Percentiles rank a stretch among this genome's conserved stretches.
Conservation (phyloP, 225 moss, liverwort and hornwort genomes). For the Physcomitrium patens region DNA sequence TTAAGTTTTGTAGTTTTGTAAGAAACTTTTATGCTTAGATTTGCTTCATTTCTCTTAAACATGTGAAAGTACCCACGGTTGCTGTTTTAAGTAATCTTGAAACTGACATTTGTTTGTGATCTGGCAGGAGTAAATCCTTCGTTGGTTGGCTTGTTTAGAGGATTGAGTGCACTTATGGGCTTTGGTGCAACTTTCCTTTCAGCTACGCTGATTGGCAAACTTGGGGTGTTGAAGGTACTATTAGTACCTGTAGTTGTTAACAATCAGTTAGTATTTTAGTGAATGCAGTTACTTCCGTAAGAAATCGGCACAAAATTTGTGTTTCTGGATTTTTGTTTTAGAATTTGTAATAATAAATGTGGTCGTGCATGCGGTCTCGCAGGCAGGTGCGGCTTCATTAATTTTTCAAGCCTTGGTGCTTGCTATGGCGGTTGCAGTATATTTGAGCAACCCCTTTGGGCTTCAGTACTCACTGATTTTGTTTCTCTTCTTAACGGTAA, state of each 20-base stretch:
- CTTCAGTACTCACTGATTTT: slow-evolving; percentile 39
- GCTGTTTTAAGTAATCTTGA: background rate
- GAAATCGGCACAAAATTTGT: background rate
- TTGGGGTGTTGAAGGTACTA: slow-evolving; percentile 53
- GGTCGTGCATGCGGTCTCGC: background rate
- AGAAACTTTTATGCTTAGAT: background rate
- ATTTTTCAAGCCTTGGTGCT: slow-evolving; percentile 52
- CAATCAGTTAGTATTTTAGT: background rate
- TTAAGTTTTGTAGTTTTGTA: background rate
- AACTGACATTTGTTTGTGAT: background rate
- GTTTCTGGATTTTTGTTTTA: background rate
- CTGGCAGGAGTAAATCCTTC: slow-evolving; percentile 51
- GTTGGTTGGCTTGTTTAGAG: slow-evolving; percentile 51
- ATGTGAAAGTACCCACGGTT: background rate
- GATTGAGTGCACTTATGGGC: slow-evolving; percentile 54
- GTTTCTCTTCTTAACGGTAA: slow-evolving; percentile 53
- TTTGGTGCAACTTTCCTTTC: slow-evolving; percentile 53
- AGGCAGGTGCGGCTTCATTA: slow-evolving; percentile 57
- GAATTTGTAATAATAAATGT: background rate
- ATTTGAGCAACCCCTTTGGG: slow-evolving; percentile 39
- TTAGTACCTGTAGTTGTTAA: background rate
- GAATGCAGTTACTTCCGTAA: background rate
- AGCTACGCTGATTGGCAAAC: slow-evolving; percentile 44
- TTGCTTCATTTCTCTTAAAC: background rate
- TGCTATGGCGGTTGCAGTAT: slow-evolving; percentile 48